Base-by-base conservation (phyloP, 1,139 yeast genomes). In the Hansenula lynferdii region DNA sequence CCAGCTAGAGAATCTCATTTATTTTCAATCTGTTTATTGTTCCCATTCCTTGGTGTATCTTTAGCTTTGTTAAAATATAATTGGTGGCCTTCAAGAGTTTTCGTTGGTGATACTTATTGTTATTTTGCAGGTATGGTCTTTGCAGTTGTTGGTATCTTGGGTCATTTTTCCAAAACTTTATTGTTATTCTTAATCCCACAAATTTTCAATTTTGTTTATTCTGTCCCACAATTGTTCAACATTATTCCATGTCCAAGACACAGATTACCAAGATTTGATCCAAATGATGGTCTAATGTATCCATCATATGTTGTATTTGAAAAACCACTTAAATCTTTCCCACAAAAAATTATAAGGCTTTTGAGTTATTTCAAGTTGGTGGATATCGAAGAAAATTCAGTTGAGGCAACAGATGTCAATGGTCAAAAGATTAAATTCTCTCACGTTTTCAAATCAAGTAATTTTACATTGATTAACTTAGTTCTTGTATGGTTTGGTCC, bases 81-180 rank as follows among this genome's bases (percentile, higher is more conserved):
- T 60, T 85, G 92, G 83, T 92, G 71, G 65, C 98, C 98, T 1
- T 89, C 98, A 0, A 65, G 65, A 42, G 97, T 87, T 1, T 92
- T 92, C 65, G 99, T 94, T 5, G 99, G 99, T 19, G 99, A 92
- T 57, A 92, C 98, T 0, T 94, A 85, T 65, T 92, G 99, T 62
- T 92, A 94, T 62, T 89, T 92, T 61, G 87, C 96, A 24, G 99
- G 99, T 4, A 92, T 92, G 98, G 96, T 92, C 1, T 90, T 92
- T 62, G 98, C 97, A 0, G 94, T 90, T 28, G 96, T 87, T 21
- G 97, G 97, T 3, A 94, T 92, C 31, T 72, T 87, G 43, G 97
- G 97, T 2, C 99, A 92, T 64, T 94, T 90, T 59, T 86, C 97
- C 35, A 92, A 92, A 62, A 92, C 99, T 0, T 69, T 92, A 50